Evolutionary conservation across 371 early-diverging fungal genomes (phyloP), one percentile per base, ranked within the genome.

Genomic region (Mortierella sp.): DNA sequence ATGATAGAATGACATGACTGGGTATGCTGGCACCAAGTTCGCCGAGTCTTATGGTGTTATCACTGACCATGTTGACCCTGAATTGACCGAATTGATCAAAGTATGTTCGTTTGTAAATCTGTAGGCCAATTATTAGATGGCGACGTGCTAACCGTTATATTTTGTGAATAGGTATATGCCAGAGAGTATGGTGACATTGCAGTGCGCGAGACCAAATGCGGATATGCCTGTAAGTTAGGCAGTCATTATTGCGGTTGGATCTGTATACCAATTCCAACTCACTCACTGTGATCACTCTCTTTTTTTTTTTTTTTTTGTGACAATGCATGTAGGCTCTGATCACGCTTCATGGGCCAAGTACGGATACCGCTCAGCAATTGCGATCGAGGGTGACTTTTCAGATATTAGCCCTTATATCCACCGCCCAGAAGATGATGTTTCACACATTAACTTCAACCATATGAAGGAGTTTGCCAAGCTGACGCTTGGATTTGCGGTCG

Each of bases 281-380:
- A 51, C 51, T n/a, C 43, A 43, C 16, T 43, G 11, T 16, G 16
- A 43, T 16, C 14, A 40, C 11, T n/a, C 11, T 39, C 20, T 61
- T 37, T 0, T 18, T 60, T 35, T 60, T 28, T 0, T 57, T 28
- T 57, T 28, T 22, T 32, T 0, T 26, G 26, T 32, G 10, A 30
- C 6, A 26, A 24, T 20, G 20, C 5, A 26, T n/a, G 8, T 43
- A 70, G 67, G 83, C 84, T 88, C 92, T 73, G 97, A 98, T 85
- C 97, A 98, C 77, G 96, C 97, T 20, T 93, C 96, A 22, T 98
- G 97, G 97, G 89, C 88, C 75, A 91, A 94, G 75, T 89, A 89
- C 30, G 96, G 96, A 0, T 96, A 87, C 85, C 93, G 93, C 32
- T 93, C 97, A 22, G 93, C 94, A 10, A 96, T 97, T 75, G 88